phyloP scores from a whole-genome alignment of 768 basidiomycete genomes.

The Boletus tomentosulus region DNA sequence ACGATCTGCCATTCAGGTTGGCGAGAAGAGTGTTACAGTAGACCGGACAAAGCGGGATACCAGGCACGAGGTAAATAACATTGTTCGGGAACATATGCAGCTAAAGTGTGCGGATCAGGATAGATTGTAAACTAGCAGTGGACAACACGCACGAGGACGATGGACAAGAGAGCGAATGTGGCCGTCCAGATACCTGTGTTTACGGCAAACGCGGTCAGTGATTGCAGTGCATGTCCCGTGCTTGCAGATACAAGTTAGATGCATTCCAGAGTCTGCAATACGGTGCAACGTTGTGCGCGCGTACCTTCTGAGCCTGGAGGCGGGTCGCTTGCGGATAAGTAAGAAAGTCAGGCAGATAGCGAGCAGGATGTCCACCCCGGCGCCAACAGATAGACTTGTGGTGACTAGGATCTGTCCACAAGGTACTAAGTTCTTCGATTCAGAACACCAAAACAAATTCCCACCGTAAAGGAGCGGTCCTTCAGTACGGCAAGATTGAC shows the following conservation, averaged over 20 bases:
- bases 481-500: neutral
- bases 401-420: neutral
- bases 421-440: neutral
- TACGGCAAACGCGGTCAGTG: conserved; percentile 6
- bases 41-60: neutral
- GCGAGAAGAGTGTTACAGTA: conserved; percentile 4
- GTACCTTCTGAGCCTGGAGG: neutral
- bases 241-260: neutral
- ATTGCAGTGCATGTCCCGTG: conserved; percentile 4
- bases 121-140: neutral
- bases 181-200: conserved; percentile 45
- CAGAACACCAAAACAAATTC: neutral
- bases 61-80: neutral
- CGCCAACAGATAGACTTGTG: neutral
- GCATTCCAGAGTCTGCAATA: neutral
- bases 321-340: neutral
- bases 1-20: neutral
- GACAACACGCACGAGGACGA: conserved; percentile 41
- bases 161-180: conserved; percentile 40
- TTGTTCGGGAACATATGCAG: neutral
- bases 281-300: neutral
- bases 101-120: neutral
- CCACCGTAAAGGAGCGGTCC: neutral
- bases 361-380: neutral
- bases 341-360: neutral